Percentiles rank a stretch among this genome's conserved stretches.
Conservation (phyloP, 768 basidiomycete genomes). For the Boletus tylopilopsis region DNA sequence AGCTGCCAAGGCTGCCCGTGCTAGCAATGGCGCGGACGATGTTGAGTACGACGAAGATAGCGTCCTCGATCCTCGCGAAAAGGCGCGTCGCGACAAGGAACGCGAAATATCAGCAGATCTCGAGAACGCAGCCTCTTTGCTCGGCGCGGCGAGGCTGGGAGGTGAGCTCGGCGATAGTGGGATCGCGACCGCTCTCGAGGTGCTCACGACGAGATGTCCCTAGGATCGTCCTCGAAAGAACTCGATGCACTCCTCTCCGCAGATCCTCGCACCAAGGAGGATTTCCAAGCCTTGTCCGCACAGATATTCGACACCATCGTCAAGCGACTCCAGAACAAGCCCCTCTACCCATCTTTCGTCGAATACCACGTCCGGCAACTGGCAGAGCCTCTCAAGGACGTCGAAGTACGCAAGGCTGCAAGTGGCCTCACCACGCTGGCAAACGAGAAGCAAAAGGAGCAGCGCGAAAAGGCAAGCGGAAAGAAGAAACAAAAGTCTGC, state of each 20-base stretch:
- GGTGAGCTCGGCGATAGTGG: slow-evolving; percentile 38
- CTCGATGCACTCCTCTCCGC: slow-evolving; percentile 70
- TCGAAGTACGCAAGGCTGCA: slow-evolving; percentile 89
- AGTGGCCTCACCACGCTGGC: slow-evolving; percentile 80
- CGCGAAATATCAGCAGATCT: slow-evolving; percentile 85
- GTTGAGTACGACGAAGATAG: slow-evolving; percentile 66
- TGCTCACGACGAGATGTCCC: neutral
- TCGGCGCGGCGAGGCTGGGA: slow-evolving; percentile 67
- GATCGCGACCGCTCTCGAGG: neutral
- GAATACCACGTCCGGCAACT: slow-evolving; percentile 80
- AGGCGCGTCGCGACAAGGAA: slow-evolving; percentile 73
- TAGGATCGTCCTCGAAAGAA: slow-evolving; percentile 66
- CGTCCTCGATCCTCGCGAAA: slow-evolving; percentile 76
- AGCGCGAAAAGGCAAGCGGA: slow-evolving; percentile 77
- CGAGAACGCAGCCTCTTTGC: slow-evolving; percentile 73
- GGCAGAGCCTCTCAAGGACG: slow-evolving; percentile 75
- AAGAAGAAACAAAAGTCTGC: slow-evolving; percentile 83
- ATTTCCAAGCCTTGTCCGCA: slow-evolving; percentile 72
- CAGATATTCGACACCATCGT: slow-evolving; percentile 72
- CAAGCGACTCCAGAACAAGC: slow-evolving; percentile 76
- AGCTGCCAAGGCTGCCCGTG: slow-evolving; percentile 57
- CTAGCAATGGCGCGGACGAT: slow-evolving; percentile 37
- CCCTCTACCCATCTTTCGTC: slow-evolving; percentile 78
- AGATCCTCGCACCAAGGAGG: slow-evolving; percentile 85
- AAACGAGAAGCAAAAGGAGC: slow-evolving; percentile 94